Evolutionary conservation across 345 rosid species (phyloP).

Genomic region (Excoecaria cochinchinensis): DNA sequence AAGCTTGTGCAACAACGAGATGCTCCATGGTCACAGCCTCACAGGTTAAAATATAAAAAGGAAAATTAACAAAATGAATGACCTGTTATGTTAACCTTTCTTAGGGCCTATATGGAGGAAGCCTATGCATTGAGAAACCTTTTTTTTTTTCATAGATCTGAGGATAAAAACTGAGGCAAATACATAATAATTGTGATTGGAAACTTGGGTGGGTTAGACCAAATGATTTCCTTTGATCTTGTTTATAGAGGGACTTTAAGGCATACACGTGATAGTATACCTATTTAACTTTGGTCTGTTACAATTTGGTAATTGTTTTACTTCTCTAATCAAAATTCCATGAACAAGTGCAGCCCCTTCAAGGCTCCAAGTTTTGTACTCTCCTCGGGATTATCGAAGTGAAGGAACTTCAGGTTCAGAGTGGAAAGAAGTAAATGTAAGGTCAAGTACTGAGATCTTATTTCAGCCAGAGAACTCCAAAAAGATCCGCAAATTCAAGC

Average conservation of each 20-base stretch:
- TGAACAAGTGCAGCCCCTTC: slow-evolving; percentile 60
- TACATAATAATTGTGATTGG: not conserved
- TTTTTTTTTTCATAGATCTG: too few species aligned
- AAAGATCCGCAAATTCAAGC: slow-evolving; percentile 69
- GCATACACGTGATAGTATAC: not conserved
- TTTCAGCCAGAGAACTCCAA: slow-evolving; percentile 59
- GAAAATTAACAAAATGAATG: not conserved
- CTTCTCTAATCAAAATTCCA: not conserved
- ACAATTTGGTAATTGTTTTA: not conserved
- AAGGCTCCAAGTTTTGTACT: slow-evolving; percentile 71
- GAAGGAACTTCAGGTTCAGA: slow-evolving; percentile 73
- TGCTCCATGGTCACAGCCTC: not conserved
- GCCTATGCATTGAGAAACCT: not conserved
- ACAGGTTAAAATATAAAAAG: not conserved
- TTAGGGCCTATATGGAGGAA: not conserved
- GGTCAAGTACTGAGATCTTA: slow-evolving; percentile 73
- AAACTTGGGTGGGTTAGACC: not conserved
- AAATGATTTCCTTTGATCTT: not conserved
- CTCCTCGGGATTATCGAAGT: slow-evolving; percentile 73
- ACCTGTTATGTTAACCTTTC: not conserved
- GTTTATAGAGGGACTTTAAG: not conserved
- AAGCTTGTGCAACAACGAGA: not conserved
- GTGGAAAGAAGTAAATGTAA: slow-evolving; percentile 69
- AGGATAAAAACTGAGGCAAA: not conserved
- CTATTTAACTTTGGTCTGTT: not conserved